Evolutionary conservation across 768 basidiomycete genomes (phyloP).

Genomic region (Pholiota molesta): DNA sequence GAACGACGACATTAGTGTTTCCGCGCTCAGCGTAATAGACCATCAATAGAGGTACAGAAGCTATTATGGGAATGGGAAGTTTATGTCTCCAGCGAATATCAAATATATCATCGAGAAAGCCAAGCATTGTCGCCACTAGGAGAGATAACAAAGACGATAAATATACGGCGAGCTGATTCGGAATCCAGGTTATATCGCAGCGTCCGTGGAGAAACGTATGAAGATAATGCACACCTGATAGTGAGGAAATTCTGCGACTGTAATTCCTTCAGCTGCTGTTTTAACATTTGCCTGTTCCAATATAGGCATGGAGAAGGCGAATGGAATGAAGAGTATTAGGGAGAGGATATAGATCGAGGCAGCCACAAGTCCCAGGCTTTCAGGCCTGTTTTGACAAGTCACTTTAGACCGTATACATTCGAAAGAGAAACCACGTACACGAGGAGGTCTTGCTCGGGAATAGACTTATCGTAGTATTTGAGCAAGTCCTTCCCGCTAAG

Average conservation of each 20-base stretch:
- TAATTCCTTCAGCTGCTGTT: slow-evolving; percentile 60
- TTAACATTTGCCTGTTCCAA: slow-evolving; percentile 44
- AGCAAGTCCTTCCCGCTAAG: slow-evolving; percentile 87
- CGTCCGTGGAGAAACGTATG: not conserved
- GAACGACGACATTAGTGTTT: slow-evolving; percentile 92
- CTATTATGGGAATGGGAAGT: slow-evolving; percentile 94
- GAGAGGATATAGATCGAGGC: slow-evolving; percentile 87
- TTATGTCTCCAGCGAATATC: slow-evolving; percentile 99
- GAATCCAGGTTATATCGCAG: not conserved
- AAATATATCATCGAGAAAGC: slow-evolving; percentile 96
- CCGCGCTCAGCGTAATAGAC: slow-evolving; percentile 97
- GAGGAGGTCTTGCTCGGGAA: slow-evolving; percentile 59
- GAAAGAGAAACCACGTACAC: slow-evolving; percentile 7
- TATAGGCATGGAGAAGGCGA: slow-evolving; percentile 84
- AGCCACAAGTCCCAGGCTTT: slow-evolving; percentile 90
- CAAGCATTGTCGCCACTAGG: slow-evolving; percentile 89
- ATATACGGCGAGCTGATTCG: slow-evolving; percentile 80
- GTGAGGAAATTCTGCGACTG: slow-evolving; percentile 73
- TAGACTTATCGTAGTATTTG: slow-evolving; percentile 73
- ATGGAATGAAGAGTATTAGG: slow-evolving; percentile 92
- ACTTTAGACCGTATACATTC: slow-evolving; percentile 5
- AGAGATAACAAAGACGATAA: slow-evolving; percentile 92
- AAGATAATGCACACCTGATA: slow-evolving; percentile 60
- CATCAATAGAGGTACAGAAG: slow-evolving; percentile 91
- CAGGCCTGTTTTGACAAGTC: slow-evolving; percentile 63